These are phyloP conservation scores for Annulohypoxylon maeteangense DNA, from an alignment of 495 filamentous ascomycete genomes.

Conservation along the genomic window DNA sequence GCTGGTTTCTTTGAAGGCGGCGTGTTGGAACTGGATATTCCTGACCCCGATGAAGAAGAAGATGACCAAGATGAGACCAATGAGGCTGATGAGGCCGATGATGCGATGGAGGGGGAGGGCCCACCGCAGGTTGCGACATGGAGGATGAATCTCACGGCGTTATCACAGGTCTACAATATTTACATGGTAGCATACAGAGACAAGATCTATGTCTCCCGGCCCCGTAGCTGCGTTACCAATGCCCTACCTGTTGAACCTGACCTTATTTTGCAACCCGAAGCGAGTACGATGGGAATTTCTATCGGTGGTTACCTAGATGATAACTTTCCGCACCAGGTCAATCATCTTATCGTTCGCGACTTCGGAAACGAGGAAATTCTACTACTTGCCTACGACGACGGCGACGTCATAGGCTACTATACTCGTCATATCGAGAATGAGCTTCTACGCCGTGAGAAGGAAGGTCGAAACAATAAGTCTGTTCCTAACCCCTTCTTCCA, in stretches of 20 bases:
- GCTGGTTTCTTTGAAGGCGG: background rate
- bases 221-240: constrained; percentile 70
- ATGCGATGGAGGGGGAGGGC: constrained; percentile 22
- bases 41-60: background rate
- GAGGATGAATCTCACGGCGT: constrained; percentile 60
- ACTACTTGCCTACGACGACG: constrained; percentile 82
- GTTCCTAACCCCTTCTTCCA: constrained; percentile 69
- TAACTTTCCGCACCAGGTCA: constrained; percentile 74
- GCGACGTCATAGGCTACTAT: constrained; percentile 86
- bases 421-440: constrained; percentile 58
- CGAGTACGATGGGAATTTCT: constrained; percentile 52
- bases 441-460: constrained; percentile 27
- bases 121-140: constrained; percentile 51
- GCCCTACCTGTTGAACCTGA: constrained; percentile 67
- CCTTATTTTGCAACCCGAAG: constrained; percentile 72
- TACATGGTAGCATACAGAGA: constrained; percentile 81
- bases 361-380: constrained; percentile 85
- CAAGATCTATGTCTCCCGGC: constrained; percentile 78
- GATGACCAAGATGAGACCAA: background rate
- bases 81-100: background rate
- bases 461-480: background rate
- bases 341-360: constrained; percentile 80
- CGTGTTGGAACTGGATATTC: background rate
- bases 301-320: constrained; percentile 67
- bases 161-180: constrained; percentile 66